phyloP scores from a whole-genome alignment of 192 early-diverging fungal species.

The Chytriomyces hyalinus region DNA sequence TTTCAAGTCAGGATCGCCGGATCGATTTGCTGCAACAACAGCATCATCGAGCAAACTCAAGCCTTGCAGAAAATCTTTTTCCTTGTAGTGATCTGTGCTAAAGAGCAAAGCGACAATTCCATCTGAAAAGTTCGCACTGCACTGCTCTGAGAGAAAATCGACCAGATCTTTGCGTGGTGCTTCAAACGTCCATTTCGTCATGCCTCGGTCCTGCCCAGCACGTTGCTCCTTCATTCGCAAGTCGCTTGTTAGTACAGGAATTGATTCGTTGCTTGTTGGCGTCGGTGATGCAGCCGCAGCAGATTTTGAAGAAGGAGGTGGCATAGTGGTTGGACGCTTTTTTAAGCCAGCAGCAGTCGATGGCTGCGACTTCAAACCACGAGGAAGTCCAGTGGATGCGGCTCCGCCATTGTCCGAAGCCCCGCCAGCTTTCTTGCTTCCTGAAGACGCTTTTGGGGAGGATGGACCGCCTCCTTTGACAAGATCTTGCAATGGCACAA shows the following conservation, averaged over 20 bases:
- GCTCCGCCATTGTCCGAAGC: slow-evolving; percentile 3
- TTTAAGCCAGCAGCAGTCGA: slow-evolving; percentile 11
- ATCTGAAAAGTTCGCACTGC: slow-evolving; percentile 62
- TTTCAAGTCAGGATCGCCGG: slow-evolving; percentile 56
- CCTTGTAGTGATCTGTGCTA: slow-evolving; percentile 84
- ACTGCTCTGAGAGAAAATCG: slow-evolving; percentile 67
- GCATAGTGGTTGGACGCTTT: slow-evolving; percentile 8
- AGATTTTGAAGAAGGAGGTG: background rate
- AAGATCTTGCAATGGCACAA: slow-evolving; percentile 22
- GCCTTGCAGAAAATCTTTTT: slow-evolving; percentile 75
- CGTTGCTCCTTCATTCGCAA: slow-evolving; percentile 70
- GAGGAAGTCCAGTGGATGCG: background rate
- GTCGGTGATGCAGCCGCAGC: slow-evolving; percentile 5
- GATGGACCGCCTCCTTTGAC: background rate
- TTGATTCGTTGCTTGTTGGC: slow-evolving; percentile 5
- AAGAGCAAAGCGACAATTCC: slow-evolving; percentile 69
- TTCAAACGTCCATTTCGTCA: slow-evolving; percentile 75
- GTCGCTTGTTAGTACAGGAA: slow-evolving; percentile 71
- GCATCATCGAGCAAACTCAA: slow-evolving; percentile 73
- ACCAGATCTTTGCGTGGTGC: slow-evolving; percentile 66
- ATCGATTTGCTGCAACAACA: slow-evolving; percentile 47
- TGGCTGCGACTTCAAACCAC: background rate
- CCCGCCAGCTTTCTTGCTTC: background rate
- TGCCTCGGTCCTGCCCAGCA: slow-evolving; percentile 70
- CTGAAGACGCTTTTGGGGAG: slow-evolving; percentile 11